These are phyloP conservation scores for Anacardium occidentale DNA, from an alignment of 345 rosid species.

Conservation along the genomic window DNA sequence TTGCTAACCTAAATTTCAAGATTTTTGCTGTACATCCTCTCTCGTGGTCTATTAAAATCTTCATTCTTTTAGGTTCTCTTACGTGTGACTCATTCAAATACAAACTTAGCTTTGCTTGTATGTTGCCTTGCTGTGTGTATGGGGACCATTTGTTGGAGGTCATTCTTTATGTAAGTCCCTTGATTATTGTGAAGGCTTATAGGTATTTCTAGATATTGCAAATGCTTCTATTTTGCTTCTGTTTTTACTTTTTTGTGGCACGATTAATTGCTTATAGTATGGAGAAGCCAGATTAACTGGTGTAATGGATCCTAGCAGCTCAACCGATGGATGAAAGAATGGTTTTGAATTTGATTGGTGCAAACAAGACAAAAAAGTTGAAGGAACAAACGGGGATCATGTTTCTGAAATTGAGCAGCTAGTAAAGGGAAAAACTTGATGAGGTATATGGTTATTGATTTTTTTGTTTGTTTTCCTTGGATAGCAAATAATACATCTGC, in stretches of 20 bases:
- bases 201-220: neutral
- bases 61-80: neutral
- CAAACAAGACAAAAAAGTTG: conserved; percentile 26
- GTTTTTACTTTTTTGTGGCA: neutral
- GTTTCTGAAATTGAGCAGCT: conserved; percentile 73
- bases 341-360: conserved; percentile 30
- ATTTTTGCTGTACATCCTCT: neutral
- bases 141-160: neutral
- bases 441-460: conserved; percentile 39
- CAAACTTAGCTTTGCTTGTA: neutral
- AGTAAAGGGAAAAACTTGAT: conserved; percentile 54
- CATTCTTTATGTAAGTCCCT: neutral
- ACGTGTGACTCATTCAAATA: neutral
- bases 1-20: too few relatives aligned
- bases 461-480: conserved; percentile 12
- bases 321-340: conserved; percentile 25
- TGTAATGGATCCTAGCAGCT: conserved; percentile 33
- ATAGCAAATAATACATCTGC: conserved; percentile 2
- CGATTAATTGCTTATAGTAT: conserved; percentile 25
- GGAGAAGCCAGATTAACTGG: conserved; percentile 29
- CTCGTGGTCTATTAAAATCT: neutral
- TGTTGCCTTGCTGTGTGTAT: neutral
- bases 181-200: neutral
- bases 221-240: neutral
- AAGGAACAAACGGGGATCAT: conserved; percentile 25